These are phyloP conservation scores for Ogataea methylovora DNA, from an alignment of 805 yeast species.

Conservation along the genomic window DNA sequence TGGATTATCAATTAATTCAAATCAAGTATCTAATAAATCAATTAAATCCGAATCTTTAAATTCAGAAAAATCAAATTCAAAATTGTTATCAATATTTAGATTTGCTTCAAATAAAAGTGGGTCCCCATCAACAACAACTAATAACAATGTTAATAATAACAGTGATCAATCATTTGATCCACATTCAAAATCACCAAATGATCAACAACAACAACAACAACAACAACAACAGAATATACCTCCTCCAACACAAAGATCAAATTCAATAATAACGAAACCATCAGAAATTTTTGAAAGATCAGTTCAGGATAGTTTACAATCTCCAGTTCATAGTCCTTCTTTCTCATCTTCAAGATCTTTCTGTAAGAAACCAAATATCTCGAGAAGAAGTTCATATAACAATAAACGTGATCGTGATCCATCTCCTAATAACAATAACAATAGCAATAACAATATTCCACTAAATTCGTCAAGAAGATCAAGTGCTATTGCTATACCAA, in stretches of 20 bases:
- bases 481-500: background rate
- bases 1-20: background rate
- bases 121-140: background rate
- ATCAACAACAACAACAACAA: too few species aligned
- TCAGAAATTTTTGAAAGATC: conserved; percentile 3
- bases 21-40: conserved; percentile 1
- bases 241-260: background rate
- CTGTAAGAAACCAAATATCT: background rate
- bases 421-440: background rate
- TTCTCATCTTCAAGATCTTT: too few species aligned
- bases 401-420: too few species aligned
- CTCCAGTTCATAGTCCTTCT: too few species aligned
- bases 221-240: too few species aligned
- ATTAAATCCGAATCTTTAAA: background rate
- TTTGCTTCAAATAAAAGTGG: background rate
- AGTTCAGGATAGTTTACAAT: too few species aligned
- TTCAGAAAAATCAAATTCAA: background rate
- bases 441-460: background rate
- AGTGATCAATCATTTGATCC: too few species aligned
- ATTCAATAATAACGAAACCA: too few species aligned
- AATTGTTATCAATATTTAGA: conserved; percentile 1
- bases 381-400: too few species aligned
- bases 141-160: background rate
- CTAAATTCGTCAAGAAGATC: conserved; percentile 1
- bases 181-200: too few species aligned